Percentiles rank a stretch among this genome's conserved stretches.
Evolutionary conservation across 176 grass and related monocot genomes (phyloP).

Genomic region (Areca catechu): DNA sequence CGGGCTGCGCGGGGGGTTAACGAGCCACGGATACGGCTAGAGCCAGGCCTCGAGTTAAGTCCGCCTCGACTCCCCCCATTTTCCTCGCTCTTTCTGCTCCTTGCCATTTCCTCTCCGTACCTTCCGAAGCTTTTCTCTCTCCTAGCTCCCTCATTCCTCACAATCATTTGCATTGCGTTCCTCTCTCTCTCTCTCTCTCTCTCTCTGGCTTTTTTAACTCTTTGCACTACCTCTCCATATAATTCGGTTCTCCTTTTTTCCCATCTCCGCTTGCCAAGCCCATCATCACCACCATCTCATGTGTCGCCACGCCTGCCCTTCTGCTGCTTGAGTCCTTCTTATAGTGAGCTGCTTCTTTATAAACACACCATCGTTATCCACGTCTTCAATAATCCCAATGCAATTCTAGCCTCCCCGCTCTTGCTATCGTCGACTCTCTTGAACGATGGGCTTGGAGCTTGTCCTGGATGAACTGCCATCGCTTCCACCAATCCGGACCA

Average conservation of each 20-base stretch:
- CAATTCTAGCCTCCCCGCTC: too few relatives aligned
- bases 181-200: background rate
- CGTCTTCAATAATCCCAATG: background rate
- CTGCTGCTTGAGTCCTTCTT: background rate
- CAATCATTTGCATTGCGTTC: too few relatives aligned
- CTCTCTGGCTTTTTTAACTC: too few relatives aligned
- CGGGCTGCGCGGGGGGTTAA: background rate
- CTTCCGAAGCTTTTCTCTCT: background rate
- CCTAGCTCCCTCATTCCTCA: too few relatives aligned
- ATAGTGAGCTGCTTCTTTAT: constrained; percentile 9
- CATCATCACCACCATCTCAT: constrained; percentile 12
- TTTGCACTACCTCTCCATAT: background rate
- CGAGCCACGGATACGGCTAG: background rate
- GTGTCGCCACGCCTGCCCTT: constrained; percentile 12
- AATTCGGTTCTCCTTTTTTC: constrained; percentile 1
- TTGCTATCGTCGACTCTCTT: background rate
- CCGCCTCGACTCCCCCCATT: background rate
- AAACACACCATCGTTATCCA: background rate
- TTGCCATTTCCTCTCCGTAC: background rate
- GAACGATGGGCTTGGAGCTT: background rate
- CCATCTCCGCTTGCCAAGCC: background rate
- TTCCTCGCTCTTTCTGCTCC: background rate
- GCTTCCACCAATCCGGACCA: too few relatives aligned
- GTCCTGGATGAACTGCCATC: background rate
- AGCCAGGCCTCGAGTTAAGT: background rate